Percentiles rank a stretch among this genome's conserved stretches.
These are phyloP conservation scores for Pichia norvegensis DNA, from an alignment of 1,139 yeast genomes.

Conservation along the genomic window DNA sequence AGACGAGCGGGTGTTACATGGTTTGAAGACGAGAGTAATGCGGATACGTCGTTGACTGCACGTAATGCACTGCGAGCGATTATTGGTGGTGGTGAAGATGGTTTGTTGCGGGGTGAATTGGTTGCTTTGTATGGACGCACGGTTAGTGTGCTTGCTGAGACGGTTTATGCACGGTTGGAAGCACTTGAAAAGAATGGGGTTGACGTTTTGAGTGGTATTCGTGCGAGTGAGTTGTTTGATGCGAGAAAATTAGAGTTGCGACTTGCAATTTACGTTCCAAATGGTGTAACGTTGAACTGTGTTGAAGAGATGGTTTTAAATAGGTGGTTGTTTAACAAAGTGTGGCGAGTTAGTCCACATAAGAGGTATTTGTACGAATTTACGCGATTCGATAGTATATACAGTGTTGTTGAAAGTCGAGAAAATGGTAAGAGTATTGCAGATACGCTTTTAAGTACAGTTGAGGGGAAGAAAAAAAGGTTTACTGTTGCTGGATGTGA, in stretches of 20 bases:
- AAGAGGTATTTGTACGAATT: slow-evolving; percentile 4
- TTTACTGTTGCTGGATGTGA: slow-evolving; percentile 6
- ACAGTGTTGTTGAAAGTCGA: neutral
- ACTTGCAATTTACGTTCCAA: neutral
- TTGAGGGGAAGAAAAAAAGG: neutral
- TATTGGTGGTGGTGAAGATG: slow-evolving; percentile 5
- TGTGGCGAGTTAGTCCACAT: slow-evolving; percentile 8
- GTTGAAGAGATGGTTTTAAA: slow-evolving; percentile 7
- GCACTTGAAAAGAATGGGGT: neutral
- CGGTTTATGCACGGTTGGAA: neutral
- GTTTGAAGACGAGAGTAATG: slow-evolving; percentile 66
- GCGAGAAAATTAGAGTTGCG: neutral
- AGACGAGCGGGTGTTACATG: slow-evolving; percentile 35
- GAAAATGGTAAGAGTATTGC: neutral
- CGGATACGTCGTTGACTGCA: slow-evolving; percentile 43
- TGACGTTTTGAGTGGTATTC: neutral
- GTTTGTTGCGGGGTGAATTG: slow-evolving; percentile 1
- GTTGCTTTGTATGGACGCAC: slow-evolving; percentile 6
- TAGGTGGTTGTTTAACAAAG: slow-evolving; percentile 7
- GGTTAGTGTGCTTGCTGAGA: neutral
- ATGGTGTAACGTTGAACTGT: neutral
- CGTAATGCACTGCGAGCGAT: slow-evolving; percentile 43
- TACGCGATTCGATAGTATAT: slow-evolving; percentile 6
- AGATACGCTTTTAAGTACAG: neutral
- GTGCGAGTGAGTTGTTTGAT: neutral